phyloP scores from a whole-genome alignment of 192 early-diverging fungal species.

The Linnemannia elongata region DNA sequence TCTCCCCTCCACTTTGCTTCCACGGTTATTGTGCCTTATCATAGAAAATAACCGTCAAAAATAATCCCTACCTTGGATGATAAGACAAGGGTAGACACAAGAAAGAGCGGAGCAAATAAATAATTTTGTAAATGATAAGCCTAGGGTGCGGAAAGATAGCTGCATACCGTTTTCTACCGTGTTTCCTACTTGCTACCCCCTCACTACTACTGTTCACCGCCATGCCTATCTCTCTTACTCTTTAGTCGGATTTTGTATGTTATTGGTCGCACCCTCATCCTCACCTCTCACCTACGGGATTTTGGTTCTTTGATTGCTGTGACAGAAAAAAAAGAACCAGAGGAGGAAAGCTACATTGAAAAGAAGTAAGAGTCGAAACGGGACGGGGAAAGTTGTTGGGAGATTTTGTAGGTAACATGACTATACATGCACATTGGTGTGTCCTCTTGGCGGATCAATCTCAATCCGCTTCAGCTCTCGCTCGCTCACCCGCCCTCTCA shows the following conservation, averaged over 20 bases:
- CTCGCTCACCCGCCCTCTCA: neutral
- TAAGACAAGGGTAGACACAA: neutral
- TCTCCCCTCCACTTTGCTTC: neutral
- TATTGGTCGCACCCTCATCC: neutral
- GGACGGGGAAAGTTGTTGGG: too few species aligned
- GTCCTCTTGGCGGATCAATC: neutral
- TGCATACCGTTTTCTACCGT: too few species aligned
- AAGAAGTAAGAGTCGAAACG: too few species aligned
- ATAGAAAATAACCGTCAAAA: neutral
- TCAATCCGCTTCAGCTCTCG: neutral
- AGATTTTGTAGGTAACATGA: too few species aligned
- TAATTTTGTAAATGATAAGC: neutral
- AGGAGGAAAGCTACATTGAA: too few species aligned
- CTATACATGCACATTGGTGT: too few species aligned
- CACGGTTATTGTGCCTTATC: neutral
- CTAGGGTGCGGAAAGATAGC: neutral
- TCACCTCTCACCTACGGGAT: neutral
- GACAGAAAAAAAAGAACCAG: neutral
- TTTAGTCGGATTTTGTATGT: neutral
- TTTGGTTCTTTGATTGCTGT: neutral
- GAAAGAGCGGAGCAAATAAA: constrained; percentile 5
- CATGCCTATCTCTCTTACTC: neutral
- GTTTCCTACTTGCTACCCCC: too few species aligned
- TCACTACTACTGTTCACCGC: neutral
- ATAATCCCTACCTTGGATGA: neutral